A percentile compares a stretch with the other conserved stretches of the same genome.
phyloP scores from a whole-genome alignment of 768 basidiomycete genomes.

The Tylopilus intermedius region DNA sequence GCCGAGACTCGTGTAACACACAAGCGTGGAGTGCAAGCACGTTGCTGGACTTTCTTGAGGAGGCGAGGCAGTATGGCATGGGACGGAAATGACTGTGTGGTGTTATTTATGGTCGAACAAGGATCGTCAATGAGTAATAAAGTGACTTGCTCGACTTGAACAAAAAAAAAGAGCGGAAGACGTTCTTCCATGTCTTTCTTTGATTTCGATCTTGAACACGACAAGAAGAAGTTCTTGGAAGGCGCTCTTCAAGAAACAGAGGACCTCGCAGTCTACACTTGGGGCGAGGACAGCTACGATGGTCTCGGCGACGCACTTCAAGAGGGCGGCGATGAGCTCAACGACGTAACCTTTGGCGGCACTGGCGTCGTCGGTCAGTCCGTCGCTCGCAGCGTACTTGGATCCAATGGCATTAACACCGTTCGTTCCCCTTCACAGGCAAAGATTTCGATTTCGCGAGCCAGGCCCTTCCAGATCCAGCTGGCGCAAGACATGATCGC shows the following conservation, averaged over 20 bases:
- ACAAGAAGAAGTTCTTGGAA: slow-evolving; percentile 53
- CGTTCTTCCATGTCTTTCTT: slow-evolving; percentile 70
- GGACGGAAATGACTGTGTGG: slow-evolving; percentile 15
- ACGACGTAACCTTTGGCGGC: slow-evolving; percentile 94
- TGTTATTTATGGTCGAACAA: slow-evolving; percentile 21
- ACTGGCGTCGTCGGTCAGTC: slow-evolving; percentile 65
- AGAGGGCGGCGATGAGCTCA: slow-evolving; percentile 88
- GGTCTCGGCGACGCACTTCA: slow-evolving; percentile 82
- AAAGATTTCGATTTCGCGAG: slow-evolving; percentile 88
- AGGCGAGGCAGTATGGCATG: slow-evolving; percentile 36
- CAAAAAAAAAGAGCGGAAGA: not conserved
- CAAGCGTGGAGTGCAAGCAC: slow-evolving; percentile 98
- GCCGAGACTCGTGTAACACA: slow-evolving; percentile 84
- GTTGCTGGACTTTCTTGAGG: slow-evolving; percentile 81
- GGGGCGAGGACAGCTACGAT: slow-evolving; percentile 89
- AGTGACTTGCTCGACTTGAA: slow-evolving; percentile 16
- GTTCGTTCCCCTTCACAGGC: slow-evolving; percentile 40
- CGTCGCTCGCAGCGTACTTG: not conserved
- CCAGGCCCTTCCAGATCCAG: slow-evolving; percentile 31
- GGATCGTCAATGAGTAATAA: slow-evolving; percentile 6
- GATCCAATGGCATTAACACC: slow-evolving; percentile 16
- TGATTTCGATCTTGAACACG: slow-evolving; percentile 67
- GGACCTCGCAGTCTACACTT: slow-evolving; percentile 86
- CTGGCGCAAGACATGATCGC: slow-evolving; percentile 11
- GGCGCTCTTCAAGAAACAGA: slow-evolving; percentile 54